These are phyloP conservation scores for Suillus brevipes DNA, from an alignment of 768 basidiomycete genomes.

Conservation along the genomic window DNA sequence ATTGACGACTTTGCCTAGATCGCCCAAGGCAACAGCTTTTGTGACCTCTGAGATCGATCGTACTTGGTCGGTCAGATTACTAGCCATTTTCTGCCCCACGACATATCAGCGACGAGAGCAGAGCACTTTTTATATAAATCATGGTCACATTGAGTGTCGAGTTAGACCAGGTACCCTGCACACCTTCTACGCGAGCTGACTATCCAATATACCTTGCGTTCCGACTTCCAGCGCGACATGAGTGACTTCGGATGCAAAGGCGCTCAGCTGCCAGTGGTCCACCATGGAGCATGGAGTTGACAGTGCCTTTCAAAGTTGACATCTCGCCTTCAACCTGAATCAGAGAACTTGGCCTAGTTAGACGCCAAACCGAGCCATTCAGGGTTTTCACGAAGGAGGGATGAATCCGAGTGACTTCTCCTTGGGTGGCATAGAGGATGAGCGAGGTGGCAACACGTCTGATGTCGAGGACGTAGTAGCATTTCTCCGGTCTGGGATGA, in stretches of 20 bases:
- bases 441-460: constrained; percentile 78
- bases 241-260: constrained; percentile 82
- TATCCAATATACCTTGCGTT: constrained; percentile 87
- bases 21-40: constrained; percentile 80
- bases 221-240: constrained; percentile 88
- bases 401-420: too few species aligned
- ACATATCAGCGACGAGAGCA: background rate
- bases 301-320: constrained; percentile 77
- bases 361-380: constrained; percentile 95
- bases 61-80: constrained; percentile 82
- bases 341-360: constrained; percentile 98
- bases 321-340: constrained; percentile 90
- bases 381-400: constrained; percentile 85
- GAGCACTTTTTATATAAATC: constrained; percentile 9
- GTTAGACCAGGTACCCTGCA: constrained; percentile 92
- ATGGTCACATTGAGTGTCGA: constrained; percentile 90
- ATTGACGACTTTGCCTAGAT: constrained; percentile 79
- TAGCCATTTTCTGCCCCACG: constrained; percentile 76
- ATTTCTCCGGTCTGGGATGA: constrained; percentile 69
- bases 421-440: constrained; percentile 84
- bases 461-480: constrained; percentile 44
- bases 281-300: constrained; percentile 96
- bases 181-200: constrained; percentile 86
- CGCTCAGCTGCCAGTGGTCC: constrained; percentile 81
- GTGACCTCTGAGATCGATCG: constrained; percentile 89